phyloP scores from a whole-genome alignment of 1,139 yeast genomes.

The Magnusiomyces ingens region DNA sequence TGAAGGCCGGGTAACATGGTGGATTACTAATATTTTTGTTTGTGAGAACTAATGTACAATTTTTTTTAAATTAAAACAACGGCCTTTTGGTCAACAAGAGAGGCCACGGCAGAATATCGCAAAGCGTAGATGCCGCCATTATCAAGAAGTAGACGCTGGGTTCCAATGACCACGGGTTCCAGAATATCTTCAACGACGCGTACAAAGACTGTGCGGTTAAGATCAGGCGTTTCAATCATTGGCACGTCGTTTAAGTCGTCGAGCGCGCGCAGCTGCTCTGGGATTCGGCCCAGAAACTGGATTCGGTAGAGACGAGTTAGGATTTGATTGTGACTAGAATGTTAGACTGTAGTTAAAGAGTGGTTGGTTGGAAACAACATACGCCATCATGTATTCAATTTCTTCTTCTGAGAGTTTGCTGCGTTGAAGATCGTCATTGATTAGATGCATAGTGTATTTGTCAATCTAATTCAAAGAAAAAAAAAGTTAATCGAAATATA shows the following conservation, averaged over 20 bases:
- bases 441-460: constrained; percentile 52
- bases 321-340: constrained; percentile 50
- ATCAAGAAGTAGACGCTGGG: constrained; percentile 57
- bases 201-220: constrained; percentile 69
- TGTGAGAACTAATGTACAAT: too few species aligned
- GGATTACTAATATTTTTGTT: too few species aligned
- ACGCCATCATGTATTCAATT: constrained; percentile 48
- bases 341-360: neutral
- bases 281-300: constrained; percentile 62
- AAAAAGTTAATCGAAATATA: neutral
- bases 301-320: constrained; percentile 59
- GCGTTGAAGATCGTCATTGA: constrained; percentile 29
- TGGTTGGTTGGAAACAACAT: constrained; percentile 22
- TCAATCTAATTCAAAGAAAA: constrained; percentile 49
- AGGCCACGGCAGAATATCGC: constrained; percentile 50
- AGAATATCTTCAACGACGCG: constrained; percentile 44
- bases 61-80: constrained; percentile 25
- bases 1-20: too few species aligned
- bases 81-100: constrained; percentile 17
- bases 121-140: constrained; percentile 70
- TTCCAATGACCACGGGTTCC: constrained; percentile 30
- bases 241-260: constrained; percentile 76
- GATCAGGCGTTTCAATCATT: constrained; percentile 75
- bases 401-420: constrained; percentile 52
- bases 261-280: constrained; percentile 58